Evolutionary conservation across 2,329 filamentous ascomycete species (phyloP), one percentile per base, ranked within the genome.

Genomic region (Apiospora saccharicola): DNA sequence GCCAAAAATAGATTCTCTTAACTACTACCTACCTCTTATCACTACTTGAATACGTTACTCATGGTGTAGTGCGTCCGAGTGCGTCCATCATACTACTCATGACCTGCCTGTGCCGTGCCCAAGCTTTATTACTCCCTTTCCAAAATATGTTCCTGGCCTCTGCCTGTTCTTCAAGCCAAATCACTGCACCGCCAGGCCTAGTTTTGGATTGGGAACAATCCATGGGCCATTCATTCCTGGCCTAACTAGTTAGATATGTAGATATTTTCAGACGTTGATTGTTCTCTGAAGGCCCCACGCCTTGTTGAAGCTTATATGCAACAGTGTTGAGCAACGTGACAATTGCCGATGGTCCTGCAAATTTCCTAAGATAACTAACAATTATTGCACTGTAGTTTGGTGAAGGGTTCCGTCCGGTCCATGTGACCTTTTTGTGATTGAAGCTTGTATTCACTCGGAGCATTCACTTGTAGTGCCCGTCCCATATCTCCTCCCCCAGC

Each of bases 1-100:
- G 57, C 34, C n/a, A 64, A 64, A 41, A 64, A 41, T 41, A 64
- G 34, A 64, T 41, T n/a, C 34, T 64, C 57, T 64, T 64, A 34
- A 41, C 34, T 49, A 19, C 14, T n/a, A n/a, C 57, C 34, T 64
- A n/a, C 57, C 34, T 64, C 34, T 64, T 22, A 10, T 41, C 34
- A 12, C 34, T 64, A 10, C 10, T 24, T 8, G 6, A 7, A 30
- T 30, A 30, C 26, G 26, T 30, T n/a, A 2, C 19, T 61, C 7
- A 6, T 61, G 53, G 30, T 34, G 53, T 37, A 19, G 16, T 16
- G 26, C 26, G 37, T 37, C 6, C 8, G 8, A 10, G 5, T 6
- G 8, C 8, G 37, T 34, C 19, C 30, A 2, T 22, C 30, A 12
- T 13, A 19, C 57, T 64, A 13, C 3, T 19, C 30, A 34, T 64